These are phyloP conservation scores for Penicillium samsonianum DNA, from an alignment of 495 filamentous ascomycete genomes.

Conservation along the genomic window DNA sequence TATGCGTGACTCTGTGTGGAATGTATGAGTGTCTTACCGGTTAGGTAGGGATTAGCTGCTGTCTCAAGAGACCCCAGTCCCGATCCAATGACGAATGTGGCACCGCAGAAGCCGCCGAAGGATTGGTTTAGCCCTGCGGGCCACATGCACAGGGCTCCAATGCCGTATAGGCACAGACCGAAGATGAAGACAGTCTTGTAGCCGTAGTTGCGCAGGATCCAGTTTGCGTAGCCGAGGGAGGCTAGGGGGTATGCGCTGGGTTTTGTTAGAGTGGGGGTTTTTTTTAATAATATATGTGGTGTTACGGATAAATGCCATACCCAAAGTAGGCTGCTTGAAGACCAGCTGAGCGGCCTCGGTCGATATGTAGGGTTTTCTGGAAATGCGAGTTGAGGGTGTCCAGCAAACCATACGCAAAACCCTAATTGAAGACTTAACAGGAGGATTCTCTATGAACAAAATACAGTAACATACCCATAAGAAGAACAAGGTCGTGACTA, in stretches of 20 bases:
- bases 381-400: constrained; percentile 56
- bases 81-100: constrained; percentile 59
- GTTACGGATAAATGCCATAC: constrained; percentile 12
- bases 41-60: constrained; percentile 58
- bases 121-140: constrained; percentile 53
- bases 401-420: constrained; percentile 52
- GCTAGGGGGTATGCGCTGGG: constrained; percentile 59
- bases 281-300: not conserved
- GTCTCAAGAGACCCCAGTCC: constrained; percentile 58
- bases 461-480: constrained; percentile 53
- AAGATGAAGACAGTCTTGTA: constrained; percentile 58
- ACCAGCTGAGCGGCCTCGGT: constrained; percentile 50
- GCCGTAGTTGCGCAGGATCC: constrained; percentile 52
- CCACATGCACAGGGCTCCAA: constrained; percentile 59
- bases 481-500: constrained; percentile 67
- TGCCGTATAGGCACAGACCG: constrained; percentile 51
- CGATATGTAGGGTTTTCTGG: constrained; percentile 55
- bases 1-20: not conserved
- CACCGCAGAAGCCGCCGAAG: constrained; percentile 62
- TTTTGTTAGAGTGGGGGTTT: not conserved
- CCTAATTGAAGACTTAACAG: constrained; percentile 29
- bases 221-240: constrained; percentile 61
- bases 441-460: not conserved
- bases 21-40: constrained; percentile 31
- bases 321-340: constrained; percentile 59